Evolutionary conservation across 1,284 basidiomycete species (phyloP).

Genomic region (Takashimella koratensis): DNA sequence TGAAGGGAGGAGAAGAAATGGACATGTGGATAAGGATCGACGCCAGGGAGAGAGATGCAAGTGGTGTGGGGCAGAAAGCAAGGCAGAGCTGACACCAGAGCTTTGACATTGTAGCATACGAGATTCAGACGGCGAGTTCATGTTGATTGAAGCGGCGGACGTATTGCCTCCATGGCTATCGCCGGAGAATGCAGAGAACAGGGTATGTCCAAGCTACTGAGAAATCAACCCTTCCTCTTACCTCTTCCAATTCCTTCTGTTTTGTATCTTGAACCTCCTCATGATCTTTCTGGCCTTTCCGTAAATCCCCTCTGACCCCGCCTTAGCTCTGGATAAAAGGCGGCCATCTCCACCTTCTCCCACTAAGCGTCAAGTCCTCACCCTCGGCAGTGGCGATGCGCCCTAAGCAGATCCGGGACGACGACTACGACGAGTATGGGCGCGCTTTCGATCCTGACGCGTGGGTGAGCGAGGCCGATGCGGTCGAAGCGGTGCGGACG

Average conservation of each 20-base stretch:
- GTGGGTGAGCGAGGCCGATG: slow-evolving; percentile 62
- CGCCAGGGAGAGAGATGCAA: neutral
- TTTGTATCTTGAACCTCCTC: neutral
- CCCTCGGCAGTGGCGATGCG: slow-evolving; percentile 53
- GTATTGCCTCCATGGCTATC: slow-evolving; percentile 84
- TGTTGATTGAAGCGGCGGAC: slow-evolving; percentile 95
- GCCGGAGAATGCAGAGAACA: slow-evolving; percentile 83
- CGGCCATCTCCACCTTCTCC: slow-evolving; percentile 78
- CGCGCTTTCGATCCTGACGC: slow-evolving; percentile 55
- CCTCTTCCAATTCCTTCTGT: slow-evolving; percentile 35
- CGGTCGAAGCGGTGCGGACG: slow-evolving; percentile 58
- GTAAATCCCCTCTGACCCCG: neutral
- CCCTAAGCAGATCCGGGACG: slow-evolving; percentile 56
- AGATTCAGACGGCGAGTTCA: slow-evolving; percentile 92
- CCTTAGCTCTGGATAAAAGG: slow-evolving; percentile 82
- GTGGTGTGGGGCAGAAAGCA: slow-evolving; percentile 3
- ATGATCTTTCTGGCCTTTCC: neutral
- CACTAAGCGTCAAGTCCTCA: slow-evolving; percentile 67
- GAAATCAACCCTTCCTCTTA: slow-evolving; percentile 9
- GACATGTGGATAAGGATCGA: slow-evolving; percentile 13
- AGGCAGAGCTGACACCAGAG: too few species aligned
- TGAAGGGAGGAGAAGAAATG: too few species aligned
- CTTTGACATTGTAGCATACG: slow-evolving; percentile 63
- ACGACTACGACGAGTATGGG: slow-evolving; percentile 51
- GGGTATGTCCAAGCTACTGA: slow-evolving; percentile 61